These are phyloP conservation scores for Penicillium hesseltinei DNA, from an alignment of 2,329 filamentous ascomycete species.

Conservation along the genomic window DNA sequence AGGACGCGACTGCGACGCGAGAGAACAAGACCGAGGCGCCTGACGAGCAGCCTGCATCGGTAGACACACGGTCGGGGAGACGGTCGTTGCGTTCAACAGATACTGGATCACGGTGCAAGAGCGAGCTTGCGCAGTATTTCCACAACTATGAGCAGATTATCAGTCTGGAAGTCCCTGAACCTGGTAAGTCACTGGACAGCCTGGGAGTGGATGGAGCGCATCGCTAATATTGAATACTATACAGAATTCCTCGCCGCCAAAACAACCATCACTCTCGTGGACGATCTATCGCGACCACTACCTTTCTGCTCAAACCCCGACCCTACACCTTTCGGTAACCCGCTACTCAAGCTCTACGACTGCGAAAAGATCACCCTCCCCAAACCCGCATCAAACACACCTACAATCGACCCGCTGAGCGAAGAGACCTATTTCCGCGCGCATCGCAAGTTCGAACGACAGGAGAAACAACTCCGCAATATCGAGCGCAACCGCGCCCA, in stretches of 20 bases:
- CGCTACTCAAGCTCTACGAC: constrained; percentile 38
- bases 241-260: constrained; percentile 70
- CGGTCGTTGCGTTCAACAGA: constrained; percentile 84
- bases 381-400: constrained; percentile 5
- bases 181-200: constrained; percentile 54
- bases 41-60: constrained; percentile 10
- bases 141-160: constrained; percentile 93
- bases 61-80: constrained; percentile 49
- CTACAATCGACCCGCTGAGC: constrained; percentile 53
- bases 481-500: constrained; percentile 65
- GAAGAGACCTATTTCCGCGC: constrained; percentile 58
- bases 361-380: constrained; percentile 32
- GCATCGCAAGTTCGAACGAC: constrained; percentile 61
- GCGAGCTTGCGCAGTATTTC: constrained; percentile 86
- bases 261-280: constrained; percentile 69
- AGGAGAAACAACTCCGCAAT: constrained; percentile 67
- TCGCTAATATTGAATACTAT: not conserved
- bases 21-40: constrained; percentile 7
- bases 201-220: not conserved
- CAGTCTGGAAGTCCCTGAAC: constrained; percentile 75
- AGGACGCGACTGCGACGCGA: constrained; percentile 1
- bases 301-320: constrained; percentile 22
- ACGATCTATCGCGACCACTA: constrained; percentile 50
- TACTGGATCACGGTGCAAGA: constrained; percentile 77
- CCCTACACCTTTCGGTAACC: constrained; percentile 36